phyloP scores from a whole-genome alignment of 495 filamentous ascomycete species.

The Pyrenula aspistea region DNA sequence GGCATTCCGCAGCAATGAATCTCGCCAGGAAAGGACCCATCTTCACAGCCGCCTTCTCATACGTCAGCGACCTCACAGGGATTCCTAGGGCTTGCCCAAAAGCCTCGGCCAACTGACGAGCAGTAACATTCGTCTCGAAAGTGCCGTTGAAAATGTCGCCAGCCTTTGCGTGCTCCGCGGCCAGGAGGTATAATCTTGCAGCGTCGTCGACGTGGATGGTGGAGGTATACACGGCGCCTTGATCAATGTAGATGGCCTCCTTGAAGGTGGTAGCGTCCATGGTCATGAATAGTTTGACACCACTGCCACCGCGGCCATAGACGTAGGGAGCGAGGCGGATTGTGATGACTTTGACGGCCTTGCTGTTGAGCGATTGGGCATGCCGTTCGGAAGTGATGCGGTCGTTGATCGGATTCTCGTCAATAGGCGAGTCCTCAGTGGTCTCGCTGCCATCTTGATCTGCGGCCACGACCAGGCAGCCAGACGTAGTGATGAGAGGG shows the following conservation, averaged over 20 bases:
- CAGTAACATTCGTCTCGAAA: conserved; percentile 12
- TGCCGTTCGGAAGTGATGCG: conserved; percentile 15
- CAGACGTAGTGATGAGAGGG: conserved; percentile 21
- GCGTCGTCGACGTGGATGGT: conserved; percentile 31
- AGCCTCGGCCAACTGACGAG: conserved; percentile 16
- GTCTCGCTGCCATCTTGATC: conserved; percentile 20
- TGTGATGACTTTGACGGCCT: conserved; percentile 17
- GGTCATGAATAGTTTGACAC: conserved; percentile 14
- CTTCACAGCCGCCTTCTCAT: conserved; percentile 9
- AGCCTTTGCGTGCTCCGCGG: conserved; percentile 13
- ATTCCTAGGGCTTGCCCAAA: conserved; percentile 15
- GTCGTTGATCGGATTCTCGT: conserved; percentile 9
- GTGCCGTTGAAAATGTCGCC: conserved; percentile 20
- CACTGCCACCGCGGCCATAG: conserved; percentile 28
- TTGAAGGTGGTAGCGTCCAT: conserved; percentile 10
- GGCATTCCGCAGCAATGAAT: conserved; percentile 15
- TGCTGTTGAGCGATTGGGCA: conserved; percentile 9
- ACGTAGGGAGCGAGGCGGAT: conserved; percentile 28
- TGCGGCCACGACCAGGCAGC: conserved; percentile 19
- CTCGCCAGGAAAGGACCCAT: conserved; percentile 17
- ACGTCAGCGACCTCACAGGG: conserved; percentile 10
- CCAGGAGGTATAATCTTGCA: conserved; percentile 23
- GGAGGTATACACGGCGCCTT: conserved; percentile 9
- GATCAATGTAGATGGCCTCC: conserved; percentile 11
- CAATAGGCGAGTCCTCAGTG: conserved; percentile 15